Evolutionary conservation across 2,329 filamentous ascomycete genomes (phyloP).

Genomic region (Stemphylium beticola): DNA sequence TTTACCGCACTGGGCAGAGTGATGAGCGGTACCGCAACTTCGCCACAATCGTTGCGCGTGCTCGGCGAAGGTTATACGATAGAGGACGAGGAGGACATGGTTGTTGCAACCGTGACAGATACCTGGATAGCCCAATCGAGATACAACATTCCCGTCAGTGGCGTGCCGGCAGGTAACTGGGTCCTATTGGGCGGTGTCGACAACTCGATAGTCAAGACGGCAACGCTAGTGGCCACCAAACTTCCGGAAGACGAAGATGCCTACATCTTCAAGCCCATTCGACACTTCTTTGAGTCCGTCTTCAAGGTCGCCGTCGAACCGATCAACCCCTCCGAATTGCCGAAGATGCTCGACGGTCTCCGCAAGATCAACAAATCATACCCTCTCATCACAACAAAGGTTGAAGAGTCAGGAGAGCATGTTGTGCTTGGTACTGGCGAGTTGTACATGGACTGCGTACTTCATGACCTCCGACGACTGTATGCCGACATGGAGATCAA

Average conservation of each 20-base stretch:
- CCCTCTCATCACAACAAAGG: conserved; percentile 92
- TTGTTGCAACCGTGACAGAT: conserved; percentile 78
- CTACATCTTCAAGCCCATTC: conserved; percentile 91
- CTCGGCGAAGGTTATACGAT: conserved; percentile 94
- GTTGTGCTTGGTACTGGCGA: conserved; percentile 94
- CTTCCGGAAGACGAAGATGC: conserved; percentile 88
- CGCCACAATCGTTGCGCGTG: conserved; percentile 83
- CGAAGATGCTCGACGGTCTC: conserved; percentile 97
- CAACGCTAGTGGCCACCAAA: conserved; percentile 81
- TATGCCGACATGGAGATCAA: conserved; percentile 99
- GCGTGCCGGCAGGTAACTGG: conserved; percentile 91
- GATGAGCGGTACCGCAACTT: conserved; percentile 86
- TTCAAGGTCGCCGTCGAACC: conserved; percentile 98
- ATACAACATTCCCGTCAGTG: conserved; percentile 90
- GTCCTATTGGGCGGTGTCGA: conserved; percentile 92
- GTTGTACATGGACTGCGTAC: conserved; percentile 99
- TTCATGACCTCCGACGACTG: conserved; percentile 90
- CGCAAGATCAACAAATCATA: conserved; percentile 98
- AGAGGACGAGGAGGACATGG: conserved; percentile 98
- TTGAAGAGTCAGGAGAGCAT: conserved; percentile 97
- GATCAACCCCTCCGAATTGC: conserved; percentile 95
- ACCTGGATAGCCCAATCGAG: conserved; percentile 91
- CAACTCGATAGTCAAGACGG: conserved; percentile 98
- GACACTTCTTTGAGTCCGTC: conserved; percentile 95
- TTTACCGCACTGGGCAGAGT: conserved; percentile 92